These are phyloP conservation scores for Metarhizium sp. DNA, from an alignment of 2,329 filamentous ascomycete genomes.

Conservation along the genomic window DNA sequence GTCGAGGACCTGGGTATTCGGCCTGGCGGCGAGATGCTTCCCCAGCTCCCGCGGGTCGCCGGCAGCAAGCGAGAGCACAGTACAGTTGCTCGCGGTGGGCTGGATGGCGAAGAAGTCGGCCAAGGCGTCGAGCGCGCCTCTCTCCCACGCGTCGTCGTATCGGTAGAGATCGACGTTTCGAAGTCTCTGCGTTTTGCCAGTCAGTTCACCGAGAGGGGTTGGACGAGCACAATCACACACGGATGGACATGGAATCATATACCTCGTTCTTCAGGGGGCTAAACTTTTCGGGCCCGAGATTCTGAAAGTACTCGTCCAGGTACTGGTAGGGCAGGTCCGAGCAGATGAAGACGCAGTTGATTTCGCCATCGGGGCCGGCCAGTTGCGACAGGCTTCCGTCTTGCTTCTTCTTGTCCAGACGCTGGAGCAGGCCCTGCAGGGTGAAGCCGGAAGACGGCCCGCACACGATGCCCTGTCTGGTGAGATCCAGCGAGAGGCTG, in stretches of 20 bases:
- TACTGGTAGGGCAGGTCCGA: conserved; percentile 56
- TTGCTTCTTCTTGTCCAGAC: conserved; percentile 36
- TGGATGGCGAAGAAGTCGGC: conserved; percentile 23
- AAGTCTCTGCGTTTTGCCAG: conserved; percentile 25
- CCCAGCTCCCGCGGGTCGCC: conserved; percentile 12
- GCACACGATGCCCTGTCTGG: conserved; percentile 48
- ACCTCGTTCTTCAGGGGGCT: conserved; percentile 34
- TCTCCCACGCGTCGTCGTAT: conserved; percentile 48
- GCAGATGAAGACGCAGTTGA: conserved; percentile 49
- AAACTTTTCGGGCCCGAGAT: conserved; percentile 38
- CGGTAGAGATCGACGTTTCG: conserved; percentile 40
- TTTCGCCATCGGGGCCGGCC: conserved; percentile 33
- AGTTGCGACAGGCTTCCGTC: conserved; percentile 34
- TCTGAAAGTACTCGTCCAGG: conserved; percentile 48
- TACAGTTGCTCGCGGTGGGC: conserved; percentile 14
- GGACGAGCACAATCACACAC: too few species aligned
- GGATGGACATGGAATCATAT: neutral
- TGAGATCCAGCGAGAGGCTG: conserved; percentile 42
- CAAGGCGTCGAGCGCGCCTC: conserved; percentile 28
- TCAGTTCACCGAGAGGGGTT: too few species aligned
- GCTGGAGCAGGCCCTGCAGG: conserved; percentile 39
- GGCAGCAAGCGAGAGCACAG: conserved; percentile 13
- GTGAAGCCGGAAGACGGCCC: conserved; percentile 53
- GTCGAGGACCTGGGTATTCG: conserved; percentile 31
- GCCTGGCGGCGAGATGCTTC: conserved; percentile 15